phyloP scores from a whole-genome alignment of 2,329 filamentous ascomycete genomes.

The Monosporascus sp. region DNA sequence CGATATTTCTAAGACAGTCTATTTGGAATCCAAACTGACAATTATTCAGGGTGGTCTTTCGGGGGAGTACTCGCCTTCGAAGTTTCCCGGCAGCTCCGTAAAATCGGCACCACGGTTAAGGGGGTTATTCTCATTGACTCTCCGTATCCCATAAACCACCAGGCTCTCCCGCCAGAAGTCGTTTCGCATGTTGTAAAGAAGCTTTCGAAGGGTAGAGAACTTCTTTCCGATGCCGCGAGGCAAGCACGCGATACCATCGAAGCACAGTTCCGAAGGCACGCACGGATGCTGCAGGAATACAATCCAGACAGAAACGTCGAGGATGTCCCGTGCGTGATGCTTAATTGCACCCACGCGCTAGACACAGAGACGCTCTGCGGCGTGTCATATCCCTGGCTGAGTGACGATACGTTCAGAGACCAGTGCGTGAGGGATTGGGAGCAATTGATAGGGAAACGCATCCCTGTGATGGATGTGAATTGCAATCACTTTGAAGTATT shows the following conservation, averaged over 20 bases:
- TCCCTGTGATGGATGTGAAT: slow-evolving; percentile 20
- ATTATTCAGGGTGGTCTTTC: slow-evolving; percentile 38
- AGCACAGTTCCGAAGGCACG: slow-evolving; percentile 8
- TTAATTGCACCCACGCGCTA: slow-evolving; percentile 14
- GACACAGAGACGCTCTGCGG: slow-evolving; percentile 17
- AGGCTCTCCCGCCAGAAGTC: slow-evolving; percentile 36
- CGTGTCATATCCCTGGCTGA: slow-evolving; percentile 14
- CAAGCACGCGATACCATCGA: not conserved
- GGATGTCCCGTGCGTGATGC: slow-evolving; percentile 13
- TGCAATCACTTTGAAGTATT: slow-evolving; percentile 27
- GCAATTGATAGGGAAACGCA: slow-evolving; percentile 12
- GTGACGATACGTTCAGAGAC: slow-evolving; percentile 5
- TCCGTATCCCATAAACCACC: slow-evolving; percentile 38
- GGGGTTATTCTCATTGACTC: slow-evolving; percentile 40
- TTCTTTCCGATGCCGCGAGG: not conserved
- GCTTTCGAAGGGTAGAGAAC: slow-evolving; percentile 1
- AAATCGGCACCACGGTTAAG: slow-evolving; percentile 30
- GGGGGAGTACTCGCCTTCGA: slow-evolving; percentile 48
- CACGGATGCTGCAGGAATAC: slow-evolving; percentile 8
- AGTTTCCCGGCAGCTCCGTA: slow-evolving; percentile 34
- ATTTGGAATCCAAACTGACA: not conserved
- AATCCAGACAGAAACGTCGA: not conserved
- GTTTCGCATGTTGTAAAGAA: slow-evolving; percentile 7
- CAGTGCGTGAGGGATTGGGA: slow-evolving; percentile 16
- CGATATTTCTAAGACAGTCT: not conserved